Percentiles rank a stretch among this genome's conserved stretches.
phyloP scores from a whole-genome alignment of 1,139 yeast species.

The Williopsis jadinii region DNA sequence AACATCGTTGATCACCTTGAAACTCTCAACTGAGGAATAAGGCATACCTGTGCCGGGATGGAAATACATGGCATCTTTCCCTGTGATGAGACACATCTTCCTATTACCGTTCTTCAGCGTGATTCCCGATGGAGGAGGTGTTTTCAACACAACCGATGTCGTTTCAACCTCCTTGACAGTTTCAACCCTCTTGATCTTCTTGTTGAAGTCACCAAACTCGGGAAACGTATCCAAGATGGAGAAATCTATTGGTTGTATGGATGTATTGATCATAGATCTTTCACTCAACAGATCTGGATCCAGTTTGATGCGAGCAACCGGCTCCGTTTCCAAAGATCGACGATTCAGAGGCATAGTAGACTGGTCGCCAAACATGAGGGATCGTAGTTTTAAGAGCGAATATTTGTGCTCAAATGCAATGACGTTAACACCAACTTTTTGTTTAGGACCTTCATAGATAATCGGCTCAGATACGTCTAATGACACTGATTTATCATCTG shows the following conservation, averaged over 20 bases:
- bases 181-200: constrained; percentile 34
- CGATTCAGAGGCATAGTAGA: constrained; percentile 45
- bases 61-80: constrained; percentile 72
- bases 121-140: constrained; percentile 71
- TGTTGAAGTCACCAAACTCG: constrained; percentile 55
- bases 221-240: constrained; percentile 53
- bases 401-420: constrained; percentile 36
- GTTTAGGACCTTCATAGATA: constrained; percentile 58
- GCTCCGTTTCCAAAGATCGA: constrained; percentile 48
- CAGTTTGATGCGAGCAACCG: constrained; percentile 37
- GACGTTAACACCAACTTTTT: constrained; percentile 45
- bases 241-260: constrained; percentile 27
- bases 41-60: constrained; percentile 88
- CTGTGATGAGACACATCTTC: constrained; percentile 70
- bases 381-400: constrained; percentile 32
- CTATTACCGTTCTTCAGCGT: constrained; percentile 60
- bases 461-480: constrained; percentile 4
- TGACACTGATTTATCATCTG: too few relatives aligned
- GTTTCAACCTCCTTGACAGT: constrained; percentile 36
- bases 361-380: constrained; percentile 53
- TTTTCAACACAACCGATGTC: constrained; percentile 41
- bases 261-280: constrained; percentile 1
- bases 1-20: constrained; percentile 58
- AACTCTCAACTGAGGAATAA: constrained; percentile 75
- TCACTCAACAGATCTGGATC: constrained; percentile 2